Base-by-base conservation (phyloP, 2,329 filamentous ascomycete species). In the Hypoxylon sp. region DNA sequence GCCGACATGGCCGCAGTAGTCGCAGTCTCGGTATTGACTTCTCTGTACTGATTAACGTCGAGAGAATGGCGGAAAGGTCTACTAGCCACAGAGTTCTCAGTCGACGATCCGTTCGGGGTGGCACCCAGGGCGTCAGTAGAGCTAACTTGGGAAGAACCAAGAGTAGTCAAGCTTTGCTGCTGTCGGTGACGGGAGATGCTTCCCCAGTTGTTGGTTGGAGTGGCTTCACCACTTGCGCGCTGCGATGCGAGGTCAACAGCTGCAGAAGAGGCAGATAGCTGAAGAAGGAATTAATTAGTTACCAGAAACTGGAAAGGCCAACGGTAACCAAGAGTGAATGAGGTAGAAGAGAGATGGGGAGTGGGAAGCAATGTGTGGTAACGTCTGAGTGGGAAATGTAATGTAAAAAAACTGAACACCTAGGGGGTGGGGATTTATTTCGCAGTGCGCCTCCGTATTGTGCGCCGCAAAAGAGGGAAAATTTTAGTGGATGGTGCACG, bases 231-330 rank as follows among this genome's bases (percentile, higher is more conserved):
- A 65, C 89, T 86, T 70, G 87, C 89, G 51, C 90, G 88, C 68
- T 90, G 89, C 55, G 90, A 89, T 64, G 93, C 92, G 78, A 97
- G 86, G 81, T 97, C 93, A 77, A 95, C 86, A 59, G 93, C 91
- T 78, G 92, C 90, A 74, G 92, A 93, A 69, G 93, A 94, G 61
- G 92, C 89, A 79, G 93, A 94, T 68, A 95, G 85, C 90, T 96
- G 64, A 46, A 57, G 50, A 50, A 31, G 50, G 25, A 33, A 46
- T 53, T 37, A 46, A 50, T 42, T 44, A 53, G 35, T 61, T 37
- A 20, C 20, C 13, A 20, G n/a, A 30, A 30, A 53, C 6, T 11
- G 6, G 27, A 10, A 61, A 27, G 35, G 49, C n/a, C 11, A 33
- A 20, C 11, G n/a, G 42, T 10, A 27, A 17, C 42, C 22, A n/a